Percentiles rank a stretch among this genome's conserved stretches.
These are phyloP conservation scores for Saccharomycopsis fibuligera DNA, from an alignment of 805 yeast genomes.

Conservation along the genomic window DNA sequence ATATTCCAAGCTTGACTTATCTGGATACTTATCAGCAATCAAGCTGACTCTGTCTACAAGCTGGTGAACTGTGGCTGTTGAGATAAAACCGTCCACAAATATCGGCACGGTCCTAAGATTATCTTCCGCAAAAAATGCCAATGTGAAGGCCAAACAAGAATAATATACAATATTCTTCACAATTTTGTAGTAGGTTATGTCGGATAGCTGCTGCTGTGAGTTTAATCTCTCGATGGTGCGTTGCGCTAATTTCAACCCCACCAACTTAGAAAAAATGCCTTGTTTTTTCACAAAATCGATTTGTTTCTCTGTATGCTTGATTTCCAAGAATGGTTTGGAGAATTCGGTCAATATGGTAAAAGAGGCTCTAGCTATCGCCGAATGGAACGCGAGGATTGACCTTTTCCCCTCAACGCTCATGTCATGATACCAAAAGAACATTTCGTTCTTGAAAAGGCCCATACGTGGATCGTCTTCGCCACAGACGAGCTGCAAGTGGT, in stretches of 20 bases:
- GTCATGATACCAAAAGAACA: conserved; percentile 9
- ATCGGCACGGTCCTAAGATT: background rate
- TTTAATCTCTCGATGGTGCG: conserved; percentile 1
- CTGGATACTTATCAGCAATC: background rate
- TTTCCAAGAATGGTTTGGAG: background rate
- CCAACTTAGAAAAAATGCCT: background rate
- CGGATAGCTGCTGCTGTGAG: background rate
- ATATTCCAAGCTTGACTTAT: background rate
- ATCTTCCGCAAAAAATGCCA: background rate
- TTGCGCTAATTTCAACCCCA: conserved; percentile 1
- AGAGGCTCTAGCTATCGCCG: conserved; percentile 8
- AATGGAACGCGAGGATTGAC: conserved; percentile 1
- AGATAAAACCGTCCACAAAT: background rate
- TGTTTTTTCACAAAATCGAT: background rate
- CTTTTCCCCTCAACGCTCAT: background rate
- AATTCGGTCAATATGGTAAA: background rate
- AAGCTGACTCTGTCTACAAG: background rate
- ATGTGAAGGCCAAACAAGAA: background rate
- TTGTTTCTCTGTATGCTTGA: background rate
- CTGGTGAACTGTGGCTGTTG: background rate
- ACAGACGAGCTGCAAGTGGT: background rate
- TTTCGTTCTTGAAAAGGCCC: background rate
- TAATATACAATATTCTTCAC: background rate
- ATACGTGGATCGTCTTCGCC: background rate
- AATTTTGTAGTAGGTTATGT: background rate